These are phyloP conservation scores for Vitis hybrid DNA, from an alignment of 177 flowering plant species.

Conservation along the genomic window DNA sequence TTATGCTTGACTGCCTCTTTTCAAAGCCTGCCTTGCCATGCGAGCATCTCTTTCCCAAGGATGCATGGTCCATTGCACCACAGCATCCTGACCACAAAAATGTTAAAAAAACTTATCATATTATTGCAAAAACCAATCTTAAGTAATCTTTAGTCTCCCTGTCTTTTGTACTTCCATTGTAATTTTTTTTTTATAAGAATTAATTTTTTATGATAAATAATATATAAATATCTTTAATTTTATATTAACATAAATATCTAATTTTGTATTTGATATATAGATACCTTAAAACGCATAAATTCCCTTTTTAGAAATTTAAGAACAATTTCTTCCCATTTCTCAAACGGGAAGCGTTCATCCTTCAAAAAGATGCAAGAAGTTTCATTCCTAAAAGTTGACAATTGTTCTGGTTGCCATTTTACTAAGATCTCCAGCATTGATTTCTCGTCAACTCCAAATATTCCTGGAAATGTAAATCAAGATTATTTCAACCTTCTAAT, in stretches of 20 bases:
- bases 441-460: too few relatives aligned
- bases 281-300: constrained; percentile 67
- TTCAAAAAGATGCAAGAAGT: constrained; percentile 25
- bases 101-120: neutral
- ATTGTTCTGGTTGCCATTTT: too few relatives aligned
- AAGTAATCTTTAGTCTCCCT: too few relatives aligned
- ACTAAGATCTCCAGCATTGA: too few relatives aligned
- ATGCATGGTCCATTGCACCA: constrained; percentile 77
- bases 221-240: too few relatives aligned
- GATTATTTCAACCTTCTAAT: too few relatives aligned
- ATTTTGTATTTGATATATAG: neutral
- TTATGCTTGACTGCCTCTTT: constrained; percentile 34
- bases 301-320: constrained; percentile 51
- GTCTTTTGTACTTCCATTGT: too few relatives aligned
- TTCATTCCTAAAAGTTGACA: too few relatives aligned
- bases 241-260: neutral
- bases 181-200: too few relatives aligned
- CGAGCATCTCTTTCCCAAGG: constrained; percentile 91
- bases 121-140: neutral
- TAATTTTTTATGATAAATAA: too few relatives aligned
- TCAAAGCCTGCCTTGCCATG: constrained; percentile 49
- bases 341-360: constrained; percentile 55
- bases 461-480: too few relatives aligned
- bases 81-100: constrained; percentile 45
- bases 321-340: constrained; percentile 49